Percentiles rank a stretch among this genome's conserved stretches.
phyloP scores from a whole-genome alignment of 129 eudicot genomes.

The Tanacetum coccineum region DNA sequence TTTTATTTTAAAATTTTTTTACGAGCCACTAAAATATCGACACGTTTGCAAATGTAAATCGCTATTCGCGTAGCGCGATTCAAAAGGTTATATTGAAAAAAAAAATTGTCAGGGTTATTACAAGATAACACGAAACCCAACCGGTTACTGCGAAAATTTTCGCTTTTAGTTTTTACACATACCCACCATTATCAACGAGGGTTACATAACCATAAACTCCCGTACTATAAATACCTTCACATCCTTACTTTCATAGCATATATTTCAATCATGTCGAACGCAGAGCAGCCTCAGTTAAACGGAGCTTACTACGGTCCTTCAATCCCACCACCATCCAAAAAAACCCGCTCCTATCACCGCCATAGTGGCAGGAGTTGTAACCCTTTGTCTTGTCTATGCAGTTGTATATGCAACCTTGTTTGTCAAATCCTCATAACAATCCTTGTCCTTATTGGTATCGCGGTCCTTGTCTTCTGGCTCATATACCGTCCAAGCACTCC shows the following conservation, averaged over 20 bases:
- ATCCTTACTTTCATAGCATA: neutral
- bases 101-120: too few species aligned
- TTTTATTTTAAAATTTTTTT: too few species aligned
- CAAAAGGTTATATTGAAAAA: too few species aligned
- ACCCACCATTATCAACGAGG: conserved; percentile 2
- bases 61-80: too few species aligned
- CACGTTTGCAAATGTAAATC: too few species aligned
- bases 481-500: conserved; percentile 49
- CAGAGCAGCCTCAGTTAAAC: conserved; percentile 37
- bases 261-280: conserved; percentile 9
- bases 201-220: neutral
- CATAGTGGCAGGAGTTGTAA: conserved; percentile 46
- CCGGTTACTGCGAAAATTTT: too few species aligned
- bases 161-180: neutral
- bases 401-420: conserved; percentile 46
- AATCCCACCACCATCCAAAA: conserved; percentile 43
- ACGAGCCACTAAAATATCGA: too few species aligned
- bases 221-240: conserved; percentile 1
- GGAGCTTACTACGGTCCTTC: conserved; percentile 66
- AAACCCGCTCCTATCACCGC: conserved; percentile 43
- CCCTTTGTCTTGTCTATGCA: conserved; percentile 41
- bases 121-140: too few species aligned
- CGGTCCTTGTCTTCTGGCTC: conserved; percentile 37
- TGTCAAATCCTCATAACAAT: conserved; percentile 48
- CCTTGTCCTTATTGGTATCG: conserved; percentile 35